Evolutionary conservation across 306 rosid genomes (phyloP).

Genomic region (Erythrophleum fordii): DNA sequence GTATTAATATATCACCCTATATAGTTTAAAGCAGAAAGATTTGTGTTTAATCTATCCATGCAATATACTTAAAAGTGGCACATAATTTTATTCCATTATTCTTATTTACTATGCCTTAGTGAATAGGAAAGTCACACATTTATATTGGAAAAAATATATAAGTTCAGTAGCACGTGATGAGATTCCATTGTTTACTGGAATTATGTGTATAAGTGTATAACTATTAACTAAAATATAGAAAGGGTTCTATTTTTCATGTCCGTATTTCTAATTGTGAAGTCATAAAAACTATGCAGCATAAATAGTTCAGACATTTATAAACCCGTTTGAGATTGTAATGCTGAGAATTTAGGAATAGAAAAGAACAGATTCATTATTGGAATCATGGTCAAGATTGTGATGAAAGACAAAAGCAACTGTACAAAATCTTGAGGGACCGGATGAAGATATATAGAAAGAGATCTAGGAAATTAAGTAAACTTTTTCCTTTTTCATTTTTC

Average conservation of each 20-base stretch:
- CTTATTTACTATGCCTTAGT: background rate
- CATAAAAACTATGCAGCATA: background rate
- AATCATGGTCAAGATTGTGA: background rate
- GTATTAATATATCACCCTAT: background rate
- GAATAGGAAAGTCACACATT: conserved; percentile 6
- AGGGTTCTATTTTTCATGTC: background rate
- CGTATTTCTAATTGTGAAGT: background rate
- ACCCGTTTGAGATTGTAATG: conserved; percentile 7
- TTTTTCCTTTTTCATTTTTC: conserved; percentile 1
- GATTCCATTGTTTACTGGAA: conserved; percentile 11
- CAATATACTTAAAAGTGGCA: conserved; percentile 6
- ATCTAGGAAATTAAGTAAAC: conserved; percentile 1
- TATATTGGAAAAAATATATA: background rate
- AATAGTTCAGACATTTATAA: background rate
- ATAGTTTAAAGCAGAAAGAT: conserved; percentile 15
- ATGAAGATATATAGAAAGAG: background rate
- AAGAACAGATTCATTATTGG: background rate
- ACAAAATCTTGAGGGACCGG: background rate
- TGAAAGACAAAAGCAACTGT: background rate
- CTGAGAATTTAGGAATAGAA: conserved; percentile 9
- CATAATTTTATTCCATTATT: conserved; percentile 3
- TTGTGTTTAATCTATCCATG: conserved; percentile 8
- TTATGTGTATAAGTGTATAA: background rate
- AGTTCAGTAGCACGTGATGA: background rate
- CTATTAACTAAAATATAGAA: conserved; percentile 5